phyloP scores from a whole-genome alignment of 202 grass and related monocot species.

The Schoenoplectus tabernaemontani region DNA sequence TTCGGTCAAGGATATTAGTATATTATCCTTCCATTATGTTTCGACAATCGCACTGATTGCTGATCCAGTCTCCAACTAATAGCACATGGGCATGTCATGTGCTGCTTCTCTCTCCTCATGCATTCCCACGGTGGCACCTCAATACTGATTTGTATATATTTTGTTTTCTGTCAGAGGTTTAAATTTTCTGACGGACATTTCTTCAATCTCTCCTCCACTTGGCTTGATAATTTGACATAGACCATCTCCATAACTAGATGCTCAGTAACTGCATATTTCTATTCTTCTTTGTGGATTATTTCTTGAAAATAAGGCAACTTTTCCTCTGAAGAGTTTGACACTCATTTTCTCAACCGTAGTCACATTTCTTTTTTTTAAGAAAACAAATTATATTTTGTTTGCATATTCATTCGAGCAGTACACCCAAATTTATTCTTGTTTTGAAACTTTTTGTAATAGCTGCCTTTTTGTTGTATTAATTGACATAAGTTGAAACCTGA shows the following conservation, averaged over 20 bases:
- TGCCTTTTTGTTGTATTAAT: neutral
- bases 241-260: neutral
- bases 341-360: neutral
- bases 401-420: neutral
- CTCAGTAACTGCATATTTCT: neutral
- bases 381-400: no score
- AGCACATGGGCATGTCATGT: slow-evolving; percentile 30
- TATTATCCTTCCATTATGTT: neutral
- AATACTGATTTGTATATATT: no score
- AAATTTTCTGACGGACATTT: no score
- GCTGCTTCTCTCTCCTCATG: slow-evolving; percentile 3
- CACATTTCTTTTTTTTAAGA: no score
- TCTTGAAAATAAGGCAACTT: neutral
- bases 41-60: slow-evolving; percentile 1
- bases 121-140: slow-evolving; percentile 6
- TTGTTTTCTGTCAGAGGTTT: no score
- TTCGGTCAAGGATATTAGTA: slow-evolving; percentile 3
- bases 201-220: no score
- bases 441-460: neutral
- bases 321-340: neutral
- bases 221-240: neutral
- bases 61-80: slow-evolving; percentile 22
- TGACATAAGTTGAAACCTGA: no score
- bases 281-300: neutral
- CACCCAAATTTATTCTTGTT: neutral